phyloP scores from a whole-genome alignment of 2,329 filamentous ascomycete species.

The Sarocladium strictum region DNA sequence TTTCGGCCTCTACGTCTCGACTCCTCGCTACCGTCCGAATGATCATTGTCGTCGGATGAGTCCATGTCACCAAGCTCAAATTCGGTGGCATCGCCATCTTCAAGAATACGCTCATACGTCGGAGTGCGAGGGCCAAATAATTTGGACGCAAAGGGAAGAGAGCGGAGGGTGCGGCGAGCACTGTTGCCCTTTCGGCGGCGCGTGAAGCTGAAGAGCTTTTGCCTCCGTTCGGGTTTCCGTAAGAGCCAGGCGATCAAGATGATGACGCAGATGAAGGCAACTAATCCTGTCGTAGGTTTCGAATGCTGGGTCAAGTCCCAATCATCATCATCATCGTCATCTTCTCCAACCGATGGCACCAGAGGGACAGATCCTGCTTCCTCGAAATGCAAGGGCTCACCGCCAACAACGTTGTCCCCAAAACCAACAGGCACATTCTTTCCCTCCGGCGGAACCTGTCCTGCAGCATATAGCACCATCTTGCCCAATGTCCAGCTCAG shows the following conservation, averaged over 20 bases:
- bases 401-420: conserved; percentile 69
- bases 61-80: conserved; percentile 72
- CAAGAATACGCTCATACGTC: conserved; percentile 77
- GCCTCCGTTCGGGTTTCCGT: conserved; percentile 70
- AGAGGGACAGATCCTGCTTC: conserved; percentile 58
- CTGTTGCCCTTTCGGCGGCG: conserved; percentile 21
- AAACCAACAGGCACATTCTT: conserved; percentile 75
- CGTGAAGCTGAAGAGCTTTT: conserved; percentile 22
- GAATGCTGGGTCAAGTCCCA: conserved; percentile 62
- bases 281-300: conserved; percentile 64
- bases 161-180: conserved; percentile 32
- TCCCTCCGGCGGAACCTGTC: conserved; percentile 66
- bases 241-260: conserved; percentile 65
- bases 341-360: conserved; percentile 19
- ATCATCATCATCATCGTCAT: conserved; percentile 43
- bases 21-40: conserved; percentile 55
- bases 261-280: conserved; percentile 73
- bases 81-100: conserved; percentile 68
- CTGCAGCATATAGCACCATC: conserved; percentile 90
- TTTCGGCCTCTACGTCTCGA: conserved; percentile 51
- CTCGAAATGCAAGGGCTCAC: conserved; percentile 73
- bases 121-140: conserved; percentile 54
- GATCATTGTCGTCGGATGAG: conserved; percentile 53
- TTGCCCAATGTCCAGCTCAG: conserved; percentile 97
- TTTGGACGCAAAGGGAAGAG: conserved; percentile 52